Evolutionary conservation across 495 filamentous ascomycete genomes (phyloP).

Genomic region (Beverwykella pulmonaria): DNA sequence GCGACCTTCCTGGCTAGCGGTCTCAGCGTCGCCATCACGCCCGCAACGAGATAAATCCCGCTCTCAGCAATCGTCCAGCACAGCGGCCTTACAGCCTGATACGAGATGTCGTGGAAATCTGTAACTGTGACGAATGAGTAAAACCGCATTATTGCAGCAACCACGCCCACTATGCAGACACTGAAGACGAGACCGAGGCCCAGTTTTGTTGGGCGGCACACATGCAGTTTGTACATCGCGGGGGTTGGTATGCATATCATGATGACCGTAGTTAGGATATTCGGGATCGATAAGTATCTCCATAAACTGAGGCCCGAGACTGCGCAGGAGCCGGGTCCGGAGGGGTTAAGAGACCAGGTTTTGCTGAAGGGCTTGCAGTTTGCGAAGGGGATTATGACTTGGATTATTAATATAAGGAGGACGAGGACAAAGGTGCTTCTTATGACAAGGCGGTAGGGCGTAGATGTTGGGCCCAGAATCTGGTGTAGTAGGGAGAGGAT

Average conservation of each 20-base stretch:
- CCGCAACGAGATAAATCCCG: conserved; percentile 26
- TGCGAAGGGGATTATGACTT: conserved; percentile 23
- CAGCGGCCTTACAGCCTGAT: conserved; percentile 8
- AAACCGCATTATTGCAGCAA: conserved; percentile 25
- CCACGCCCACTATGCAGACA: conserved; percentile 8
- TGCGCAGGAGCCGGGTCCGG: neutral
- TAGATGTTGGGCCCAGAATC: conserved; percentile 12
- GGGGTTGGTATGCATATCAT: conserved; percentile 20
- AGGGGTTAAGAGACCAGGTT: neutral
- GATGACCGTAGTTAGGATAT: conserved; percentile 19
- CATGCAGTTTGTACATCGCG: conserved; percentile 11
- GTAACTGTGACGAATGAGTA: conserved; percentile 9
- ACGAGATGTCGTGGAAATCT: conserved; percentile 23
- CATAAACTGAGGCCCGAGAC: conserved; percentile 1
- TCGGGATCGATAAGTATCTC: conserved; percentile 22
- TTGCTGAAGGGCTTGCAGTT: conserved; percentile 23
- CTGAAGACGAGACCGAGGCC: conserved; percentile 11
- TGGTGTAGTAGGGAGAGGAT: conserved; percentile 20
- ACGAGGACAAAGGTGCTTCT: conserved; percentile 16
- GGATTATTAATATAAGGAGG: conserved; percentile 9
- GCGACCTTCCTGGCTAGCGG: conserved; percentile 16
- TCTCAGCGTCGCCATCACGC: conserved; percentile 22
- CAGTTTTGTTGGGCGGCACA: conserved; percentile 1
- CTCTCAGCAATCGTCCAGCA: conserved; percentile 27
- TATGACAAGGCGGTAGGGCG: conserved; percentile 1